A percentile compares a stretch with the other conserved stretches of the same genome.
Conservation (phyloP, 495 filamentous ascomycete genomes). For the Hypoxylon cercidicola region DNA sequence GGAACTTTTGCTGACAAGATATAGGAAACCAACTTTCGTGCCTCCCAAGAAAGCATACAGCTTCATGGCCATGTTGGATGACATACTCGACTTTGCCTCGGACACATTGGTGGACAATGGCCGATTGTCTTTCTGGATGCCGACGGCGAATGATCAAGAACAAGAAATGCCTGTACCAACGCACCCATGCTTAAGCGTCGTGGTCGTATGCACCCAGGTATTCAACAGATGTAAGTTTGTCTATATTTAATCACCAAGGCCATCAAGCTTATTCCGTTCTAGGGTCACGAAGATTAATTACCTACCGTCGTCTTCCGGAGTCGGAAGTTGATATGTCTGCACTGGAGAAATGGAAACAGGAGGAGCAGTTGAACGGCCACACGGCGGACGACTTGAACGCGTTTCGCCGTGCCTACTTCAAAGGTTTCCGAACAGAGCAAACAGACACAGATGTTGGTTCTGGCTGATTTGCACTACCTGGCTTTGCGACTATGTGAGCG, state of each 20-base stretch:
- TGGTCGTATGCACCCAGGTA: slow-evolving; percentile 80
- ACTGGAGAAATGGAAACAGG: slow-evolving; percentile 51
- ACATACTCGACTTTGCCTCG: slow-evolving; percentile 85
- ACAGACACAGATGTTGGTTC: slow-evolving; percentile 9
- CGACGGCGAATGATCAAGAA: slow-evolving; percentile 81
- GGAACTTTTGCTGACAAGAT: slow-evolving; percentile 13
- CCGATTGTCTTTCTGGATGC: slow-evolving; percentile 95
- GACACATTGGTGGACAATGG: slow-evolving; percentile 83
- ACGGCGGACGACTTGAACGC: slow-evolving; percentile 82
- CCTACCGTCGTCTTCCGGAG: slow-evolving; percentile 78
- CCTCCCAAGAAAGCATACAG: slow-evolving; percentile 92
- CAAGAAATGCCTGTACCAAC: slow-evolving; percentile 78
- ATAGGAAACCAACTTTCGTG: slow-evolving; percentile 80
- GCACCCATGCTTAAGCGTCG: slow-evolving; percentile 79
- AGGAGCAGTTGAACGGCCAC: slow-evolving; percentile 53
- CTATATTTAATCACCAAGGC: neutral
- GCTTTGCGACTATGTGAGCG: neutral
- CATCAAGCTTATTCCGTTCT: slow-evolving; percentile 26
- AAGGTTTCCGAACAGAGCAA: slow-evolving; percentile 44
- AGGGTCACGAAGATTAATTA: slow-evolving; percentile 90
- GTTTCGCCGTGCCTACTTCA: slow-evolving; percentile 77
- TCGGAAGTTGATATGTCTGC: slow-evolving; percentile 60
- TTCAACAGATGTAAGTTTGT: slow-evolving; percentile 81
- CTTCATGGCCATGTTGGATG: slow-evolving; percentile 87
- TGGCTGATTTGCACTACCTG: neutral